Evolutionary conservation across 2,329 filamentous ascomycete genomes (phyloP), one percentile per base, ranked within the genome.

Genomic region (Aspergillus transmontanensis): DNA sequence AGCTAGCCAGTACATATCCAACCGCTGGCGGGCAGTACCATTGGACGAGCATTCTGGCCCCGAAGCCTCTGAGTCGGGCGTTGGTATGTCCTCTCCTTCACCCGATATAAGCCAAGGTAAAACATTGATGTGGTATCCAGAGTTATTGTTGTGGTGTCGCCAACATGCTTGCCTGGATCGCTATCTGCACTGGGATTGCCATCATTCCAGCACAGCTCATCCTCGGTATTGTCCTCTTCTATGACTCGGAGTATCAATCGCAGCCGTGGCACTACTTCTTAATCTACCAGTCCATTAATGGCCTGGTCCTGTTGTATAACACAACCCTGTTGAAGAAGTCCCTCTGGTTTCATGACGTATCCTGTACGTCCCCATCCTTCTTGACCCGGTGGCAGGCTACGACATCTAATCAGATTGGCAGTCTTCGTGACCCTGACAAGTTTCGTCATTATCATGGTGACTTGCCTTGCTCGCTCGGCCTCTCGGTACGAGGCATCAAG

Each of bases 1-100:
- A 80, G 65, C 79, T 3, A 73, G 74, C 5, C 73, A 72, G 43
- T 28, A 74, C 74, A 3, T 79, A 77, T 43, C 76, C 77, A 0
- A 79, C 77, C 4, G 78, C 77, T 0, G 77, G 78, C 2, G 78
- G 78, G 3, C 78, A 80, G 54, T 80, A 79, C 59, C 76, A 79
- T 30, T 79, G 75, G 72, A 74, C 75, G 1, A 72, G 69, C 16
- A 74, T 77, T 23, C 50, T 72, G 60, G 63, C 63, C 23, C 69
- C 66, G 1, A 62, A 57, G 36, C 28, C 19, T 1, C 48, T 64
- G 10, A 71, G 62, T 34, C 54, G 60, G 26, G 57, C 23, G 14
- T 39, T 67, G 60, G 58, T 60, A 60, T 6, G 57, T 58, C 75
- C n/a, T 73, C 68, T 21, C 69, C 11, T 12, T 50, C 23, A 3